phyloP scores from a whole-genome alignment of 2,329 filamentous ascomycete genomes.

The Elsinoe batatas region DNA sequence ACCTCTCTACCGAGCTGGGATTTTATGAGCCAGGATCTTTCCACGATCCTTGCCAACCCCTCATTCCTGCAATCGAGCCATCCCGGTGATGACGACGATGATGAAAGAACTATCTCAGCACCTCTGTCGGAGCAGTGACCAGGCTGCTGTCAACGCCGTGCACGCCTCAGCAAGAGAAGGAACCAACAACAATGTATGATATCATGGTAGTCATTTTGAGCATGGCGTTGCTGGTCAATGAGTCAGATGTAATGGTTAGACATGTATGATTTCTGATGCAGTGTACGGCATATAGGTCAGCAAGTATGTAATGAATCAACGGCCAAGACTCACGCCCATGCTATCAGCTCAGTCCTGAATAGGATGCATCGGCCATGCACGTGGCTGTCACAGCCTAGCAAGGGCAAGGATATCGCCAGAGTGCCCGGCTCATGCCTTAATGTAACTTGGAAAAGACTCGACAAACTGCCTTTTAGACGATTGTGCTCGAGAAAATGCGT shows the following conservation, averaged over 20 bases:
- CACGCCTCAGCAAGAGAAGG: not conserved
- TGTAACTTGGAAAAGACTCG: too few relatives aligned
- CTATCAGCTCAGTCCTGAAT: not conserved
- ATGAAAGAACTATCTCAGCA: slow-evolving; percentile 23
- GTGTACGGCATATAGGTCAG: not conserved
- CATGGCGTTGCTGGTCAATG: slow-evolving; percentile 2
- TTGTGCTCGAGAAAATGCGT: too few relatives aligned
- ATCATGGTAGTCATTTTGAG: not conserved
- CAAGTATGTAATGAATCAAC: slow-evolving; percentile 2
- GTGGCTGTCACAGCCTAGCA: too few relatives aligned
- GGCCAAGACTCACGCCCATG: not conserved
- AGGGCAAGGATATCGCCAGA: too few relatives aligned
- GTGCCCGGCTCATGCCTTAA: too few relatives aligned
- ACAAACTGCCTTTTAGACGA: too few relatives aligned
- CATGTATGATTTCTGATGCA: slow-evolving; percentile 2
- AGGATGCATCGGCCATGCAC: too few relatives aligned
- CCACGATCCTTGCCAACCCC: slow-evolving; percentile 18
- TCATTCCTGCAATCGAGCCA: slow-evolving; percentile 21
- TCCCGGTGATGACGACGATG: slow-evolving; percentile 21
- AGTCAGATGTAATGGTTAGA: slow-evolving; percentile 1
- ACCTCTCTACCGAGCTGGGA: slow-evolving; percentile 15
- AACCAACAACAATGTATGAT: not conserved
- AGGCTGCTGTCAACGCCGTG: not conserved
- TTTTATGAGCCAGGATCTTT: slow-evolving; percentile 14
- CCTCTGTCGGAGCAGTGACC: slow-evolving; percentile 15